These are phyloP conservation scores for Buxus sempervirens DNA, from an alignment of 164 flowering plant genomes.

Conservation along the genomic window DNA sequence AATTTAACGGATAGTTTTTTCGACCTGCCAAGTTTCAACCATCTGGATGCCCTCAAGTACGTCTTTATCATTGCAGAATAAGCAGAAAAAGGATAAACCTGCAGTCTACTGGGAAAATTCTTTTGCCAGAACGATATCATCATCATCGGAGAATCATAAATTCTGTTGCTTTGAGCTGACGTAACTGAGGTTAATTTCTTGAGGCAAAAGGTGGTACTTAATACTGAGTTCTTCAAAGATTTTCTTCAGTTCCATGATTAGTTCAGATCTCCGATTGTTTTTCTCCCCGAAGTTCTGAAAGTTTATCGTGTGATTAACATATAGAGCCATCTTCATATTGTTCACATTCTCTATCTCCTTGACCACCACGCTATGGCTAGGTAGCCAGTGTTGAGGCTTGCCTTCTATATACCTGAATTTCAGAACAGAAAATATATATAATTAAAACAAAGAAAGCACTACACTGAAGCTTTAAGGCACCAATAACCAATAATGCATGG, in stretches of 20 bases:
- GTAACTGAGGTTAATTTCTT: constrained; percentile 58
- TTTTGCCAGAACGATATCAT: constrained; percentile 2
- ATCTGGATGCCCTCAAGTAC: too few species aligned
- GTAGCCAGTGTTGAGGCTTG: constrained; percentile 76
- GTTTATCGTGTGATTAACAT: constrained; percentile 71
- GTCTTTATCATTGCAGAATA: too few species aligned
- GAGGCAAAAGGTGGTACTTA: constrained; percentile 73
- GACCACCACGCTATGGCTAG: constrained; percentile 48
- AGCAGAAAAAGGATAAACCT: not conserved
- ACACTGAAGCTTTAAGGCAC: not conserved
- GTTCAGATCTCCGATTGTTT: constrained; percentile 56
- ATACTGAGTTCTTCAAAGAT: constrained; percentile 66
- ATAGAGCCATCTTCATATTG: constrained; percentile 72
- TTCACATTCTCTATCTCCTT: constrained; percentile 75
- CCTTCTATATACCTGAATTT: constrained; percentile 60
- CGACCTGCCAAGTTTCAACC: too few species aligned
- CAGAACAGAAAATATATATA: not conserved
- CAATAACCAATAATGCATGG: not conserved
- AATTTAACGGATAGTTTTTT: too few species aligned
- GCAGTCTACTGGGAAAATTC: not conserved
- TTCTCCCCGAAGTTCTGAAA: constrained; percentile 66
- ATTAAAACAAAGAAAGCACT: not conserved
- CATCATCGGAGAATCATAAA: not conserved
- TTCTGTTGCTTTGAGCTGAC: constrained; percentile 25
- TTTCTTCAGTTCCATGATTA: constrained; percentile 61